Evolutionary conservation across 2,329 filamentous ascomycete species (phyloP).

Genomic region (Sphaerulina musiva): DNA sequence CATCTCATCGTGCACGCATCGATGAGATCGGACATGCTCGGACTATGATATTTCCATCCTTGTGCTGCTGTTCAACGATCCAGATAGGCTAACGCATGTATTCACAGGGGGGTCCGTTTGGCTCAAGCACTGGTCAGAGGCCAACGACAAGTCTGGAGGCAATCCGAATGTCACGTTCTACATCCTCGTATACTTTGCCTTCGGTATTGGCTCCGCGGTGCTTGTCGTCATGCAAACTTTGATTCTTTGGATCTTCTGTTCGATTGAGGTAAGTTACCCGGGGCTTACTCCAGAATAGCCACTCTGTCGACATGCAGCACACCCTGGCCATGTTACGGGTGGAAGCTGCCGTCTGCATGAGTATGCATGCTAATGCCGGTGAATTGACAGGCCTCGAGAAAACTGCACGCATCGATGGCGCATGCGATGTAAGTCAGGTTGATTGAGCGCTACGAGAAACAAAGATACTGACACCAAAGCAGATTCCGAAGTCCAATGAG

Average conservation of each 20-base stretch:
- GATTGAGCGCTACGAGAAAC: neutral
- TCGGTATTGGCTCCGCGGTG: conserved; percentile 78
- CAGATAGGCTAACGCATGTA: conserved; percentile 21
- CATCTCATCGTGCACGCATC: neutral
- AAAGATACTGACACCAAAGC: conserved; percentile 6
- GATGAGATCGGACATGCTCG: conserved; percentile 21
- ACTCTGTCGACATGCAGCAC: conserved; percentile 13
- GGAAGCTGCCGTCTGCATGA: conserved; percentile 18
- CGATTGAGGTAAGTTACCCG: conserved; percentile 69
- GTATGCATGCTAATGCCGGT: conserved; percentile 21
- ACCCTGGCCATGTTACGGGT: conserved; percentile 12
- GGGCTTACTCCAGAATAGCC: conserved; percentile 4
- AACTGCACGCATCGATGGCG: conserved; percentile 70
- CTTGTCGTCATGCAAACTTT: conserved; percentile 87
- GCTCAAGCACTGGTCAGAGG: conserved; percentile 88
- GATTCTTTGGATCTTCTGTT: conserved; percentile 98
- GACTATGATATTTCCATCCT: conserved; percentile 11
- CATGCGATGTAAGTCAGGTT: conserved; percentile 16
- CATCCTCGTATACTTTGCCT: conserved; percentile 90
- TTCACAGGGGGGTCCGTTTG: conserved; percentile 69
- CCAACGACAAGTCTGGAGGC: conserved; percentile 58
- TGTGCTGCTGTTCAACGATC: conserved; percentile 2
- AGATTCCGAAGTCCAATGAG: conserved; percentile 91
- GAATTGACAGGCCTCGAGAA: conserved; percentile 67
- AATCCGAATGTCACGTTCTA: conserved; percentile 82